Evolutionary conservation across 805 yeast genomes (phyloP).

Genomic region (Myxozyma mucilagina): DNA sequence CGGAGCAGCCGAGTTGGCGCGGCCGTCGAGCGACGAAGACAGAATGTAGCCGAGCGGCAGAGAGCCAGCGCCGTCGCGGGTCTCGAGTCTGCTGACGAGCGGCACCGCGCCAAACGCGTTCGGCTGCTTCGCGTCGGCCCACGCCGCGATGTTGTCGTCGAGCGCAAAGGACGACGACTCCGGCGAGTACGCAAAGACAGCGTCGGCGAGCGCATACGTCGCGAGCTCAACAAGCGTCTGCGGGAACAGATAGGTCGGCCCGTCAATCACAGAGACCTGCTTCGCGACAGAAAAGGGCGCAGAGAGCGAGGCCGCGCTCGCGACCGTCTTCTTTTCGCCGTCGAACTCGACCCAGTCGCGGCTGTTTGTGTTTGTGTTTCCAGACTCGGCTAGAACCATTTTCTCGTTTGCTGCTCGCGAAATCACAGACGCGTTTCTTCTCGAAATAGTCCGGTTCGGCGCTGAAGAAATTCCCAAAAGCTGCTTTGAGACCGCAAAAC

Average conservation of each 20-base stretch:
- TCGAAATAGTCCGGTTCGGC: conserved; percentile 5
- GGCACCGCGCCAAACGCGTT: conserved; percentile 64
- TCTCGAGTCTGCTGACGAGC: conserved; percentile 55
- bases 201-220: conserved; percentile 39
- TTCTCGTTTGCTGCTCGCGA: conserved; percentile 1
- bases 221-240: conserved; percentile 32
- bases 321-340: background rate
- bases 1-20: conserved; percentile 33
- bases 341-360: no score
- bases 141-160: conserved; percentile 58
- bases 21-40: conserved; percentile 20
- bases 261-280: conserved; percentile 19
- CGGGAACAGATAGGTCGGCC: conserved; percentile 25
- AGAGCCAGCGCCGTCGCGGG: conserved; percentile 81
- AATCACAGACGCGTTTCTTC: conserved; percentile 2
- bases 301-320: conserved; percentile 10
- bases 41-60: conserved; percentile 70
- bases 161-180: conserved; percentile 52
- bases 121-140: conserved; percentile 55
- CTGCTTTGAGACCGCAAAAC: conserved; percentile 4
- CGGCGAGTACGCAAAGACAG: conserved; percentile 67
- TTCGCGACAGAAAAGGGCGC: conserved; percentile 24
- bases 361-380: no score
- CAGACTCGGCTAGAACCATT: background rate
- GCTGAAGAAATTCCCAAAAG: conserved; percentile 6